Base-by-base conservation (phyloP, 2,329 filamentous ascomycete species). In the Hypoxylon sp. region DNA sequence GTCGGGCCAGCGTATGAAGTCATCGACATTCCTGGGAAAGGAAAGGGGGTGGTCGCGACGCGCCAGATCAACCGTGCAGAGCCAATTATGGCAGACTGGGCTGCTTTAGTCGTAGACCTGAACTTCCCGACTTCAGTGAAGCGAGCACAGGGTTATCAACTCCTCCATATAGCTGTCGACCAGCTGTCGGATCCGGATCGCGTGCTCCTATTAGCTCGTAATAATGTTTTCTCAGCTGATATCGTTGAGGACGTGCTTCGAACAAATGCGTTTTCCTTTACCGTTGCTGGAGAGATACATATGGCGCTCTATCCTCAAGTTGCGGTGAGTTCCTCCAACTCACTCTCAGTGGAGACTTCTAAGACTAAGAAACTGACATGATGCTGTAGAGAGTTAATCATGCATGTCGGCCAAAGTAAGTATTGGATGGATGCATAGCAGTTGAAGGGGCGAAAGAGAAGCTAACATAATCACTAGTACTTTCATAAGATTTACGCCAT, bases 341-440 rank as follows among this genome's bases (percentile, higher is more conserved):
- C 13, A 14, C n/a, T 33, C 8, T 17, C 5, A 1, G 37, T 42
- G 9, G 29, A 6, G 2, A 33, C 19, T 24, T 4, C 1, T 60
- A 67, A 35, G 65, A n/a, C 1, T 60, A 67, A 35, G 65, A n/a
- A 48, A 50, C 67, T 75, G 22, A 73, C 47, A 5, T 9, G 24
- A 3, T 46, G 39, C 13, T 44, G 37, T 22, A 75, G 74, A 71
- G 74, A 58, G 68, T 75, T 26, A 81, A 80, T 56, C 79, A 81
- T 46, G 78, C 73, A 3, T 80, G 79, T 53, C 77, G 72, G 13
- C 79, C 79, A 52, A 80, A 79, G 79, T 80, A 67, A 70, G 78
- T 71, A 31, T 3, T 14, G 9, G 42, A 6, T 4, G 6, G 4
- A 13, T n/a, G 14, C 11, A 64, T 10, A 24, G 29, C 19, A 19